These are phyloP conservation scores for Penicillium sp. DNA, from an alignment of 2,329 filamentous ascomycete species.

Conservation along the genomic window DNA sequence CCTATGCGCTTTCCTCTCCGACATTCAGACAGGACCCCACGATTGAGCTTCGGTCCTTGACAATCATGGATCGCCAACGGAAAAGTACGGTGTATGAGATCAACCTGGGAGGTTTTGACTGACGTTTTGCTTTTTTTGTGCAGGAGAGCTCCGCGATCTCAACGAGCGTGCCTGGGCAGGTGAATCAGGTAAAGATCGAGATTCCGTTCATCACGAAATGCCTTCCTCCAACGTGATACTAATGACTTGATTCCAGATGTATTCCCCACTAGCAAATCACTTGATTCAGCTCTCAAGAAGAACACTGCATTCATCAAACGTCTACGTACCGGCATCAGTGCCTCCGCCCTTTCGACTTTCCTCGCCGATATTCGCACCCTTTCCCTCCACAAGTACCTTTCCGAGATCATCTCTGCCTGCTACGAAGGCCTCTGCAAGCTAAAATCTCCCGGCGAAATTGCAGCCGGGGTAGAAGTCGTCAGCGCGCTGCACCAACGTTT, in stretches of 20 bases:
- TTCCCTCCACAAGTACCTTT: conserved; percentile 92
- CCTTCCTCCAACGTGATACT: conserved; percentile 11
- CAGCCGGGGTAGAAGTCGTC: conserved; percentile 85
- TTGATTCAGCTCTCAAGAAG: conserved; percentile 95
- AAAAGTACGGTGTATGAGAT: conserved; percentile 40
- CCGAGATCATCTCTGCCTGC: conserved; percentile 92
- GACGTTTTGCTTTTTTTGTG: conserved; percentile 6
- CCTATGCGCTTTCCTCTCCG: conserved; percentile 35
- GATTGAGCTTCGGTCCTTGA: conserved; percentile 26
- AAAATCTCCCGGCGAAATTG: conserved; percentile 86
- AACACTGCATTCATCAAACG: conserved; percentile 98
- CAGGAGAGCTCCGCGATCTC: conserved; percentile 84
- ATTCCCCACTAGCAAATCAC: conserved; percentile 69
- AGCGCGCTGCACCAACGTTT: conserved; percentile 96
- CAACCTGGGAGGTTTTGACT: neutral
- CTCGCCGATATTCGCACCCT: conserved; percentile 84
- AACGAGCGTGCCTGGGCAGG: conserved; percentile 87
- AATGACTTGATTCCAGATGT: conserved; percentile 56
- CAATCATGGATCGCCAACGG: conserved; percentile 48
- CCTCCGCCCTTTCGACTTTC: conserved; percentile 76
- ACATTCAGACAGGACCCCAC: conserved; percentile 36
- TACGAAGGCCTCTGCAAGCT: conserved; percentile 91
- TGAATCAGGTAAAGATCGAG: conserved; percentile 65
- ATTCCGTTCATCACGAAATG: conserved; percentile 11
- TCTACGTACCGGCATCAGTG: conserved; percentile 80